Evolutionary conservation across 225 moss, liverwort and hornwort species (phyloP), one percentile per base, ranked within the genome.

Genomic region (Ulota crispa): DNA sequence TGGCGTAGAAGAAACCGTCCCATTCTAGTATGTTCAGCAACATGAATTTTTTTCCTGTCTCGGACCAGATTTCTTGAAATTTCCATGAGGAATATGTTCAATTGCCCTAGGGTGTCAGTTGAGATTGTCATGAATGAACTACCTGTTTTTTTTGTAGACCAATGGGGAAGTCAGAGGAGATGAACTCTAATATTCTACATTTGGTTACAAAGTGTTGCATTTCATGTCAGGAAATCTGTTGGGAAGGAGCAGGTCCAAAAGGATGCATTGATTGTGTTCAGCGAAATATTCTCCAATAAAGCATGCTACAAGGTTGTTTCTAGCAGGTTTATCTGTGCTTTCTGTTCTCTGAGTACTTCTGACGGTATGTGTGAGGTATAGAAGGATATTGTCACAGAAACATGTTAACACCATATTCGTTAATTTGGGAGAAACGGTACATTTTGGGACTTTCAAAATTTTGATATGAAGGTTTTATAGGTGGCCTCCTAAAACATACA

Each of bases 201-300:
- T 70, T 34, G 54, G 67, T 71, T 34, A 67, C 27, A 39, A 45
- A 75, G 27, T 75, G 59, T 28, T 81, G 73, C 32, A 53, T 57
- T 60, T 66, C 60, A 75, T 71, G 43, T 70, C 70, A 27, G 57
- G 50, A 55, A 41, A 50, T 24, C 56, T 64, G 14, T 78, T 69
- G 70, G 70, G 78, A 64, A 81, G 45, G 63, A 81, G 73, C 69
- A 81, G 87, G 65, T 71, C 41, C 79, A 75, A 53, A 63, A 60
- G 52, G 26, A 61, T 32, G 75, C 59, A 45, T 64, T 79, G 78
- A 45, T 54, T 71, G 70, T 87, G 70, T 84, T 63, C 4, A 59
- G 65, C 70, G 27, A 79, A 68, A 75, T 60, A 34, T 75, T 64
- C 42, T 76, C 66, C 52, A 75, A 71, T 60, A 57, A 32, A 70